Evolutionary conservation across 768 basidiomycete genomes (phyloP).

Genomic region (Paxillus rubicundulus): DNA sequence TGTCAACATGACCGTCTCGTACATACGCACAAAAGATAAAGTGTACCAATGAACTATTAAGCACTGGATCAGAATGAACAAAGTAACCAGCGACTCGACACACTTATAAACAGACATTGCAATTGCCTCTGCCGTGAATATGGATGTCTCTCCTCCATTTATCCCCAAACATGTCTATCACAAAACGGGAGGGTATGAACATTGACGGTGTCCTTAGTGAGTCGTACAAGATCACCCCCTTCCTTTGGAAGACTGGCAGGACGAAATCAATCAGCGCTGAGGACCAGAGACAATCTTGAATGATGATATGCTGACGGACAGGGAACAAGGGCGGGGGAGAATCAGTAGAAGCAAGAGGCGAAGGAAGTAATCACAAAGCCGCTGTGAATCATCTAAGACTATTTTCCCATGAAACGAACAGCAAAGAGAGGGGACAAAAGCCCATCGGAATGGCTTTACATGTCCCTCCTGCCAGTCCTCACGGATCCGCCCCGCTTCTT

Average conservation of each 20-base stretch:
- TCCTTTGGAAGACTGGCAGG: constrained; percentile 18
- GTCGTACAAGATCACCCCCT: constrained; percentile 3
- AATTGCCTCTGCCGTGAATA: constrained; percentile 40
- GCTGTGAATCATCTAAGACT: constrained; percentile 18
- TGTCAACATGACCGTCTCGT: too few relatives aligned
- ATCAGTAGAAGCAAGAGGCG: constrained; percentile 24
- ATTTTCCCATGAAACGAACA: too few relatives aligned
- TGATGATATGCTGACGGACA: constrained; percentile 35
- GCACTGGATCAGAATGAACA: too few relatives aligned
- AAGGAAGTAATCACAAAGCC: constrained; percentile 37
- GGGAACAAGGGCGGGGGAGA: constrained; percentile 31
- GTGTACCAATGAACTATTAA: too few relatives aligned
- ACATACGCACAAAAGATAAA: too few relatives aligned
- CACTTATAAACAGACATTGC: too few relatives aligned
- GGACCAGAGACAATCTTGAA: constrained; percentile 39
- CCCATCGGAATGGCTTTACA: neutral
- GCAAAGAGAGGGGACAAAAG: neutral
- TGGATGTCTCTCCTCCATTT: constrained; percentile 44
- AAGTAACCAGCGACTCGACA: too few relatives aligned
- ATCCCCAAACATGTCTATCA: constrained; percentile 44
- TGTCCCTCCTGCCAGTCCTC: constrained; percentile 41
- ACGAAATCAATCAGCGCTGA: constrained; percentile 39
- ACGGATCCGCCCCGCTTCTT: constrained; percentile 38
- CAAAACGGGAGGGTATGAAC: constrained; percentile 41
- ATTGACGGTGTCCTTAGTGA: constrained; percentile 22